Conservation (phyloP, 2,329 filamentous ascomycete species). For the Trichoderma semiorbis region DNA sequence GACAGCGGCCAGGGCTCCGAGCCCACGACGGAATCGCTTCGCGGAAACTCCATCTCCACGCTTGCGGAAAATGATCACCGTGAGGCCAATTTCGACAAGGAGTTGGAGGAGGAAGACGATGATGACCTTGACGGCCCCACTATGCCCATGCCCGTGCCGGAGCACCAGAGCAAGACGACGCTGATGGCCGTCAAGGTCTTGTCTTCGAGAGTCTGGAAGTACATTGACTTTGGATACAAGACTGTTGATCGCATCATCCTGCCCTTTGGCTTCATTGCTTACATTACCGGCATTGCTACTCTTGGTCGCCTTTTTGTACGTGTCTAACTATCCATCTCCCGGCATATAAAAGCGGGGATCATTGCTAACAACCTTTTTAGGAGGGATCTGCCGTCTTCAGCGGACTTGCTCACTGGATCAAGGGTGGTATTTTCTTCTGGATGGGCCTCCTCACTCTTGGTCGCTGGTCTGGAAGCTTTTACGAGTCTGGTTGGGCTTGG, state of each 20-base stretch:
- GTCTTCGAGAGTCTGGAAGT: slow-evolving; percentile 53
- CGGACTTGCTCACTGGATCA: slow-evolving; percentile 88
- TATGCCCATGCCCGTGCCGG: slow-evolving; percentile 23
- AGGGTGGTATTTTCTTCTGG: slow-evolving; percentile 93
- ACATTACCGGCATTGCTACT: slow-evolving; percentile 70
- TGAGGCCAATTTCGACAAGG: slow-evolving; percentile 39
- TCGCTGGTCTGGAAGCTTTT: slow-evolving; percentile 86
- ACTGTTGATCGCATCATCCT: slow-evolving; percentile 74
- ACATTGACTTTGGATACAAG: slow-evolving; percentile 60
- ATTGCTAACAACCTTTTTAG: slow-evolving; percentile 39
- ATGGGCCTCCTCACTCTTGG: slow-evolving; percentile 83
- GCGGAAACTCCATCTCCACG: slow-evolving; percentile 62
- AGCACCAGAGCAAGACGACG: slow-evolving; percentile 50
- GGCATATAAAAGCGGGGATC: background rate
- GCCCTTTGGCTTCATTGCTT: slow-evolving; percentile 69
- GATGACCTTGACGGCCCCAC: slow-evolving; percentile 31
- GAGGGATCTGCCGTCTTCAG: slow-evolving; percentile 69
- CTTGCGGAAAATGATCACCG: slow-evolving; percentile 27
- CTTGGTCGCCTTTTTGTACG: slow-evolving; percentile 83
- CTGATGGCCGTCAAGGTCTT: slow-evolving; percentile 53
- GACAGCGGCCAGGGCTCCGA: slow-evolving; percentile 76
- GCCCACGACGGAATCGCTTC: slow-evolving; percentile 62
- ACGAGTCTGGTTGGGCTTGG: slow-evolving; percentile 93
- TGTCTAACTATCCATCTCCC: background rate
- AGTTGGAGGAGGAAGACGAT: slow-evolving; percentile 46